Evolutionary conservation across 2,329 filamentous ascomycete genomes (phyloP).

Genomic region (Drechslerella coelobrocha): DNA sequence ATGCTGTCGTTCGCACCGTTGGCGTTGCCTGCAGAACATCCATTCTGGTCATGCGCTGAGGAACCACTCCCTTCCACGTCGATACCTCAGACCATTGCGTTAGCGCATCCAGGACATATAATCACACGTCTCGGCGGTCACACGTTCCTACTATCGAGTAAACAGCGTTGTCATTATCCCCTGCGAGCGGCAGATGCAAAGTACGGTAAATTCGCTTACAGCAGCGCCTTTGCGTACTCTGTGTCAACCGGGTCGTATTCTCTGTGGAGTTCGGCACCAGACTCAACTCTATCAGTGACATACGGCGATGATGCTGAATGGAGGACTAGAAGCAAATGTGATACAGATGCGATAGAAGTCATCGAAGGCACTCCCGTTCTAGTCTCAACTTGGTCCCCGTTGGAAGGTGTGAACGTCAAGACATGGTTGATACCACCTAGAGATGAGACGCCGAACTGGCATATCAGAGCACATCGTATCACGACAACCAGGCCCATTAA

Average conservation of each 20-base stretch:
- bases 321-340: conserved; percentile 72
- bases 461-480: conserved; percentile 71
- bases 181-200: conserved; percentile 83
- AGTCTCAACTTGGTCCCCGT: conserved; percentile 72
- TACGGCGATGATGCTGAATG: conserved; percentile 80
- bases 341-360: conserved; percentile 68
- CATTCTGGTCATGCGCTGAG: conserved; percentile 76
- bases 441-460: conserved; percentile 70
- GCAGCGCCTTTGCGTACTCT: conserved; percentile 76
- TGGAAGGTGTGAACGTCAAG: conserved; percentile 67
- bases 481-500: conserved; percentile 67
- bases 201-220: conserved; percentile 80
- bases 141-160: conserved; percentile 75
- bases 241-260: conserved; percentile 78
- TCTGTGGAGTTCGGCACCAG: conserved; percentile 77
- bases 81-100: conserved; percentile 67
- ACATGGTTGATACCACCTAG: conserved; percentile 71
- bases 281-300: conserved; percentile 76
- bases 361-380: conserved; percentile 64
- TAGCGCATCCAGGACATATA: conserved; percentile 76
- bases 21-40: conserved; percentile 71
- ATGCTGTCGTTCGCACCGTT: conserved; percentile 78
- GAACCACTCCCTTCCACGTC: conserved; percentile 66
- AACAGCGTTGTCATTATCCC: conserved; percentile 81
- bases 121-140: conserved; percentile 74